These are phyloP conservation scores for Buxus sempervirens DNA, from an alignment of 164 flowering plant species.

Conservation along the genomic window DNA sequence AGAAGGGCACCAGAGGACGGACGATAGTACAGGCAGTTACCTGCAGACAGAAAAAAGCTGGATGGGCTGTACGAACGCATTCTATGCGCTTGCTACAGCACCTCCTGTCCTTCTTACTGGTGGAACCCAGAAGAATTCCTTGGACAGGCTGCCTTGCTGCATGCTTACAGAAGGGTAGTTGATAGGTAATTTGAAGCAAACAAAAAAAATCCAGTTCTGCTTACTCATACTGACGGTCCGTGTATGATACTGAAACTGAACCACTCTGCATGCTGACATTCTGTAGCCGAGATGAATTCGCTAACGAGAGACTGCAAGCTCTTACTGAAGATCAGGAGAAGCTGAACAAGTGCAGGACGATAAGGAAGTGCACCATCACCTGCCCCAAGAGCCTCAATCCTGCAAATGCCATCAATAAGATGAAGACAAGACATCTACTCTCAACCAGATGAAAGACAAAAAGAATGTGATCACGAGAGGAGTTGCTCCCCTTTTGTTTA, in stretches of 20 bases:
- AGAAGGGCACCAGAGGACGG: constrained; percentile 45
- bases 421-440: constrained; percentile 47
- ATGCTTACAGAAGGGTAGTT: constrained; percentile 63
- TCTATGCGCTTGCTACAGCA: constrained; percentile 68
- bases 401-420: constrained; percentile 52
- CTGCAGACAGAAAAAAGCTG: constrained; percentile 57
- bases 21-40: constrained; percentile 55
- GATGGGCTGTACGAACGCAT: constrained; percentile 85
- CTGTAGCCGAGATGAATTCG: constrained; percentile 62
- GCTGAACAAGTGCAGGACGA: constrained; percentile 62
- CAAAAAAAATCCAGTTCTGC: too few relatives aligned
- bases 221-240: too few relatives aligned
- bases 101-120: constrained; percentile 83
- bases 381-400: constrained; percentile 81
- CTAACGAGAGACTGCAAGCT: constrained; percentile 54
- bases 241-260: not conserved
- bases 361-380: constrained; percentile 53
- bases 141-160: constrained; percentile 71
- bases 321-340: constrained; percentile 48
- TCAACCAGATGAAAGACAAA: constrained; percentile 25
- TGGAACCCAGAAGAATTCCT: constrained; percentile 78
- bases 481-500: too few relatives aligned
- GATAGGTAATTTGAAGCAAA: too few relatives aligned
- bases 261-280: not conserved
- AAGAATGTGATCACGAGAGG: not conserved